Base-by-base conservation (phyloP, 345 rosid genomes). In the Pistacia vera region DNA sequence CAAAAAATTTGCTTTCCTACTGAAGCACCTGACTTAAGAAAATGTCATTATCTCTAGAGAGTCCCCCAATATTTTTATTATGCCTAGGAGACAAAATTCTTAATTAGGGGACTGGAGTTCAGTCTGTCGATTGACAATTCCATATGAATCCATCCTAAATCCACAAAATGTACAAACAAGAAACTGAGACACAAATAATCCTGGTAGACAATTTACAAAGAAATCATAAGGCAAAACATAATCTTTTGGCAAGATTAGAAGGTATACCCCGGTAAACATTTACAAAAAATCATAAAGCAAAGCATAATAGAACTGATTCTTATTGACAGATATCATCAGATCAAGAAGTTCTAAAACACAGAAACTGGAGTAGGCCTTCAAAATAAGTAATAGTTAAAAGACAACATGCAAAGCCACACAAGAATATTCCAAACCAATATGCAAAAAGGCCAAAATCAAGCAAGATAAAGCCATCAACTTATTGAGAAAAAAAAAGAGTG, bases 361-460 rank as follows among this genome's bases (percentile, higher is more conserved):
- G 20, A 65, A 44, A 20, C 6, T 22, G 11, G 6, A 64, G 11
- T 36, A 46, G 5, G 20, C 33, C 11, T 46, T 46, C 35, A 46
- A 44, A 52, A 20, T 70, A 41, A 8, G 56, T 48, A 44, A 11
- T 22, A 22, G 7, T 44, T 38, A 71, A 59, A 57, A 44, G 66
- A 22, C 63, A 71, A 41, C 20, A 66, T 33, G 76, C 76, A 73
- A 13, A 18, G 4, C 59, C 49, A 48, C 6, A 18, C 61, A 51
- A 11, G 28, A 73, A 46, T 20, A 46, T 73, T 51, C 60, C 8
- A 63, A 41, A 61, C 28, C 30, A 73, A 73, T 48, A 7, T 44
- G 14, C 54, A 71, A 14, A 58, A 17, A 35, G 55, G 22, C 54
- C 59, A 60, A 57, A 3, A 72, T 48, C 38, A 22, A 11, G 1